phyloP scores from a whole-genome alignment of 129 eudicot species.

The Glebionis coronaria region DNA sequence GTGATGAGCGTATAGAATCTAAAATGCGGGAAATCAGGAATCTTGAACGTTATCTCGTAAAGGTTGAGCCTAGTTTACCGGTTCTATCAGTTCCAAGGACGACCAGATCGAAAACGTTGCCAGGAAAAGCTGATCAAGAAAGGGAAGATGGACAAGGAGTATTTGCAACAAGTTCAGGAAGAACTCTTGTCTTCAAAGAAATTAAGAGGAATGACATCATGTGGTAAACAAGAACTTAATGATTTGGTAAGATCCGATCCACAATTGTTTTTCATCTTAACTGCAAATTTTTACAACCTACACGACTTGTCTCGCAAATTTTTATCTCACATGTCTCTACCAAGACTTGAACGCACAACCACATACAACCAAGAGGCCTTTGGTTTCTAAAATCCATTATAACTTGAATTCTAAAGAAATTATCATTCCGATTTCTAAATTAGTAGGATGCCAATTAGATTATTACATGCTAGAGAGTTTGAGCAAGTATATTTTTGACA shows the following conservation, averaged over 20 bases:
- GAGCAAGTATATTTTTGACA: too few species aligned
- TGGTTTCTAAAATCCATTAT: too few species aligned
- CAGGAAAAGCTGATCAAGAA: slow-evolving; percentile 17
- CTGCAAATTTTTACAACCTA: too few species aligned
- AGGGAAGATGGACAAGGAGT: slow-evolving; percentile 13
- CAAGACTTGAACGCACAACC: too few species aligned
- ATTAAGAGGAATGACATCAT: background rate
- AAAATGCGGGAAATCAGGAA: background rate
- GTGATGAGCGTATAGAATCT: background rate
- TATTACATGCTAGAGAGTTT: too few species aligned
- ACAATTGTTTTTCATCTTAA: too few species aligned
- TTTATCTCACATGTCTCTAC: too few species aligned
- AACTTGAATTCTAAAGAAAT: background rate
- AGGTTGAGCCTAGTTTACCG: background rate
- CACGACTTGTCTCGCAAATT: too few species aligned
- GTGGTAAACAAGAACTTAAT: slow-evolving; percentile 5
- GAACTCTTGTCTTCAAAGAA: slow-evolving; percentile 12
- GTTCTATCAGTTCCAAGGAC: background rate
- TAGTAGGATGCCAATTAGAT: too few species aligned
- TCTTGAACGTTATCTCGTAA: background rate
- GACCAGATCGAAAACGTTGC: slow-evolving; percentile 19
- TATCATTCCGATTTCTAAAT: background rate
- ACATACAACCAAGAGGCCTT: too few species aligned
- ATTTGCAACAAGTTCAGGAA: slow-evolving; percentile 23
- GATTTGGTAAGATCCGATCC: slow-evolving; percentile 22